Conservation (phyloP, 2,329 filamentous ascomycete genomes). For the Pestalotiopsis sp. region DNA sequence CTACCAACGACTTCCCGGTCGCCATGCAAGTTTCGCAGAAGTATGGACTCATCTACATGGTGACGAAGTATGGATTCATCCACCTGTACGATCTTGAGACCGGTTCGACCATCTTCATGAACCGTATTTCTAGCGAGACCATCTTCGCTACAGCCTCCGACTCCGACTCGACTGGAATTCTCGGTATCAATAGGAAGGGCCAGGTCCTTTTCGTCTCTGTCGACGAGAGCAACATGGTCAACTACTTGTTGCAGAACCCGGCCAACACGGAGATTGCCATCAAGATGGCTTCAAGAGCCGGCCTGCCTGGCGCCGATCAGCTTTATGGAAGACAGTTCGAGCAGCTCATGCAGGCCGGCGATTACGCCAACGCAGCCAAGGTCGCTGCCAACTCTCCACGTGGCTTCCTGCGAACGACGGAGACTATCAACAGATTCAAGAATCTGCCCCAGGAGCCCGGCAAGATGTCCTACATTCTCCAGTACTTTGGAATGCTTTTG, state of each 20-base stretch:
- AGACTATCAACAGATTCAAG: constrained; percentile 96
- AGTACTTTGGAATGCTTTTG: constrained; percentile 96
- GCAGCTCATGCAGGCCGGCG: constrained; percentile 76
- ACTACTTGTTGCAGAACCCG: constrained; percentile 94
- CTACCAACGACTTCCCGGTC: constrained; percentile 95
- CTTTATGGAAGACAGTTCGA: constrained; percentile 94
- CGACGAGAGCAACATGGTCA: constrained; percentile 88
- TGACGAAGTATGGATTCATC: constrained; percentile 99
- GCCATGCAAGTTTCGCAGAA: constrained; percentile 96
- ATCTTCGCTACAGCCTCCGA: constrained; percentile 95
- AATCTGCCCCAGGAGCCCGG: constrained; percentile 77
- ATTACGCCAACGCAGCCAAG: constrained; percentile 89
- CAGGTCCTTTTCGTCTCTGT: constrained; percentile 94
- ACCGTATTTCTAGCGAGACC: constrained; percentile 98
- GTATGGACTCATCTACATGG: constrained; percentile 95
- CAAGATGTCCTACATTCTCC: constrained; percentile 90
- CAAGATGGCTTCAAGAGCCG: constrained; percentile 93
- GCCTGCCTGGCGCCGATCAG: constrained; percentile 90
- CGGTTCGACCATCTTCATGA: constrained; percentile 97
- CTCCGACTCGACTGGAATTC: constrained; percentile 80
- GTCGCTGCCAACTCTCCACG: constrained; percentile 95
- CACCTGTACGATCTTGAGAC: constrained; percentile 98
- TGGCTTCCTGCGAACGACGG: constrained; percentile 89
- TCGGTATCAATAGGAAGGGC: constrained; percentile 96
- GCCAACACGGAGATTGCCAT: constrained; percentile 92